Conservation (phyloP, 1,284 basidiomycete genomes). For the Leucoagaricus sp. region DNA sequence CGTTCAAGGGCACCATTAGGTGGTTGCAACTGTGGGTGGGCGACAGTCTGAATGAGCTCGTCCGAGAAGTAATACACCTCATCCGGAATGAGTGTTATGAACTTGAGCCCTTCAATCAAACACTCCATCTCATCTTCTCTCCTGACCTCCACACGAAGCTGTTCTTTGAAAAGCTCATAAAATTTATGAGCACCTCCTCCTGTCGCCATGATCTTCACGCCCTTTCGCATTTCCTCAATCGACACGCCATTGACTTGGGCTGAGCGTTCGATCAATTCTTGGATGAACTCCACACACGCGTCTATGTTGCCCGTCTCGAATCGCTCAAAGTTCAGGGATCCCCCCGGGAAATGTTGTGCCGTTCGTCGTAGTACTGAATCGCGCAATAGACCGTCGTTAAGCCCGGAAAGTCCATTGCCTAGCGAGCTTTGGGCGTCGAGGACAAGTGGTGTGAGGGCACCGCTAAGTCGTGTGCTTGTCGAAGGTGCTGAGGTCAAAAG, state of each 20-base stretch:
- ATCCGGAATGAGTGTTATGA: conserved; percentile 95
- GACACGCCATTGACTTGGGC: conserved; percentile 89
- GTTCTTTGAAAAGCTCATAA: conserved; percentile 78
- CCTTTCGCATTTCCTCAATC: conserved; percentile 87
- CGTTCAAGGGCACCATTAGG: conserved; percentile 61
- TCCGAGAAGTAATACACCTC: conserved; percentile 99
- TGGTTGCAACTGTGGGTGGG: conserved; percentile 49
- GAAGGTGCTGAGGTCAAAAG: conserved; percentile 35
- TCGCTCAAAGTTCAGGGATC: conserved; percentile 96
- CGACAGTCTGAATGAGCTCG: conserved; percentile 89
- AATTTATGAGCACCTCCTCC: conserved; percentile 97
- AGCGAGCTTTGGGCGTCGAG: conserved; percentile 34
- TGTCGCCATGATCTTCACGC: conserved; percentile 97
- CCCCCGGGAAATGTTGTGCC: conserved; percentile 88
- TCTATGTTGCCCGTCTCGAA: conserved; percentile 94
- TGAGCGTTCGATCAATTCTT: conserved; percentile 84
- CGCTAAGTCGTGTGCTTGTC: conserved; percentile 52
- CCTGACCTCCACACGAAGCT: conserved; percentile 83
- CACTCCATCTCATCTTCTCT: conserved; percentile 99
- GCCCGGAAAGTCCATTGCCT: conserved; percentile 36
- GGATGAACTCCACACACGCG: conserved; percentile 87
- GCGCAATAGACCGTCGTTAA: conserved; percentile 55
- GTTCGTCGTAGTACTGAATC: conserved; percentile 71
- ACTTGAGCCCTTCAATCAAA: conserved; percentile 95
- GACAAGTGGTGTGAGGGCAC: conserved; percentile 81